phyloP scores from a whole-genome alignment of 345 rosid species.

The Acer yangbiense region DNA sequence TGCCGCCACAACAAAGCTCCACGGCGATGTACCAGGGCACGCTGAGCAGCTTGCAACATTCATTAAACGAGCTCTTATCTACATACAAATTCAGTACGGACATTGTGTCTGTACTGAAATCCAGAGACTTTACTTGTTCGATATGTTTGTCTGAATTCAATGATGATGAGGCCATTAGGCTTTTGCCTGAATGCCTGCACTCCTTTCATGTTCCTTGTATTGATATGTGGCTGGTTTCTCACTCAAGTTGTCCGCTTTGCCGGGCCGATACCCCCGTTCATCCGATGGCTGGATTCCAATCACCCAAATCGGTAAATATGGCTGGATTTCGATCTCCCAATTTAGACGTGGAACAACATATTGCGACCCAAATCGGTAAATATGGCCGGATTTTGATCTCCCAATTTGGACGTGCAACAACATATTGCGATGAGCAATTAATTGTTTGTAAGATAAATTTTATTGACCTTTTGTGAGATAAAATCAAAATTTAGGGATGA shows the following conservation, averaged over 20 bases:
- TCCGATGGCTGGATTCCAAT: background rate
- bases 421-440: background rate
- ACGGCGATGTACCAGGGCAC: background rate
- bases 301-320: background rate
- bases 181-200: constrained; percentile 38
- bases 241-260: constrained; percentile 35
- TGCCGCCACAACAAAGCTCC: background rate
- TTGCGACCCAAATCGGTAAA: background rate
- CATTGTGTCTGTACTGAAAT: background rate
- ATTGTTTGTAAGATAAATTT: background rate
- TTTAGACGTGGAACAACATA: background rate
- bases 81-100: background rate
- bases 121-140: constrained; percentile 20
- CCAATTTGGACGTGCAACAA: background rate
- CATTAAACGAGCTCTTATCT: constrained; percentile 6
- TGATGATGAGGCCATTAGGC: constrained; percentile 33
- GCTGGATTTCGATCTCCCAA: background rate
- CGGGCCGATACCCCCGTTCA: background rate
- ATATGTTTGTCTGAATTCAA: constrained; percentile 36
- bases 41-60: background rate
- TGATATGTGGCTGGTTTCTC: constrained; percentile 44
- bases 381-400: background rate
- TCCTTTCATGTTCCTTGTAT: constrained; percentile 36
- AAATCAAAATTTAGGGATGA: background rate
- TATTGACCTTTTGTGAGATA: too few species aligned